phyloP scores from a whole-genome alignment of 306 rosid genomes.

The Inga leiocalycina region DNA sequence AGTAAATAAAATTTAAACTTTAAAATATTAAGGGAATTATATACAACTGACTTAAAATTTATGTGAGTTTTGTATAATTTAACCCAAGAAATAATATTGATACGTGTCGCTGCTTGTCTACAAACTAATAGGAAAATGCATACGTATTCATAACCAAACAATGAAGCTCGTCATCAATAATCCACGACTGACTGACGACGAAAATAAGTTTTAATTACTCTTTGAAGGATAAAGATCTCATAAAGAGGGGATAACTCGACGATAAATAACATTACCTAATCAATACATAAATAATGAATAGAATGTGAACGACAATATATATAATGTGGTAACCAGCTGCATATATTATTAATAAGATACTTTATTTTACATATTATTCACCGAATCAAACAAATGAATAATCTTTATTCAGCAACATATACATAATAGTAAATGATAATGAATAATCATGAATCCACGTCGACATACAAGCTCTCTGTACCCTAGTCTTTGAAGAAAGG shows the following conservation, averaged over 20 bases:
- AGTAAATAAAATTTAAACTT: too few species aligned
- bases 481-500: slow-evolving; percentile 34
- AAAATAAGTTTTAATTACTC: not conserved
- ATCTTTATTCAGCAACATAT: not conserved
- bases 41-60: too few species aligned
- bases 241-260: slow-evolving; percentile 6
- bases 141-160: too few species aligned
- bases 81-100: not conserved
- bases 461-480: not conserved
- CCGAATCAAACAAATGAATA: not conserved
- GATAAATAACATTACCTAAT: too few species aligned
- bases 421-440: not conserved
- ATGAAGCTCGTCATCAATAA: too few species aligned
- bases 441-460: not conserved
- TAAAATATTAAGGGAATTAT: too few species aligned
- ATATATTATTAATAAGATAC: too few species aligned
- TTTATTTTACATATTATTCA: not conserved
- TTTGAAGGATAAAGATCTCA: slow-evolving; percentile 44
- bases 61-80: too few species aligned
- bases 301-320: not conserved
- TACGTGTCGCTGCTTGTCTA: too few species aligned
- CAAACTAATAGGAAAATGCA: too few species aligned
- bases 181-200: not conserved
- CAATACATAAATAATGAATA: too few species aligned
- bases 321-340: too few species aligned